These are phyloP conservation scores for Uromyces viciae-fabae DNA, from an alignment of 1,284 basidiomycete genomes.

Conservation along the genomic window DNA sequence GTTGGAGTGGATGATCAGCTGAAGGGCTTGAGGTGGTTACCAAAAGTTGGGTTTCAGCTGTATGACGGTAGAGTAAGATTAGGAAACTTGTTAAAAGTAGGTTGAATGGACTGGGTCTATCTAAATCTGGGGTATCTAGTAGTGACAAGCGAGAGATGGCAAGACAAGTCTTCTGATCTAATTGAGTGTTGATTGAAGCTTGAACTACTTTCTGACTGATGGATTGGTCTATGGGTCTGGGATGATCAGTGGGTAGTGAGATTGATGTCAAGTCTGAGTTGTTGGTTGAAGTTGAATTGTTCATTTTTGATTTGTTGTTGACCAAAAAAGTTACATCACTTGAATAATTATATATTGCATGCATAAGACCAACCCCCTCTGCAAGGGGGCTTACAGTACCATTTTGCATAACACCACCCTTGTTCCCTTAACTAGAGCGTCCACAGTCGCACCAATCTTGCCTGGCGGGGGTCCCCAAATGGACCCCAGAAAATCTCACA, in stretches of 20 bases:
- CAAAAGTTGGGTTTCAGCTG: slow-evolving; percentile 89
- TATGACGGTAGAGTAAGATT: slow-evolving; percentile 88
- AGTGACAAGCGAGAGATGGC: slow-evolving; percentile 67
- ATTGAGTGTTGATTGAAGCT: slow-evolving; percentile 57
- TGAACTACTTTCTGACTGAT: slow-evolving; percentile 72
- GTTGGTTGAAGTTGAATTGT: too few relatives aligned
- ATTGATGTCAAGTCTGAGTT: slow-evolving; percentile 75
- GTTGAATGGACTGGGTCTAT: slow-evolving; percentile 73
- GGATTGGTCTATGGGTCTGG: slow-evolving; percentile 63
- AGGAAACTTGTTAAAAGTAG: slow-evolving; percentile 85
- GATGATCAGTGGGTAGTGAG: slow-evolving; percentile 93
- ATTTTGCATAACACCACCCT: too few relatives aligned
- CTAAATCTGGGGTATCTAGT: slow-evolving; percentile 63
- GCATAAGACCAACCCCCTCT: too few relatives aligned
- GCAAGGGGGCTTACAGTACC: too few relatives aligned
- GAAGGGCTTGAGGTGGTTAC: slow-evolving; percentile 76
- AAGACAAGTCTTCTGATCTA: slow-evolving; percentile 56
- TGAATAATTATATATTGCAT: too few relatives aligned
- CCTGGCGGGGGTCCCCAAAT: too few relatives aligned
- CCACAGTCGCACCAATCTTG: too few relatives aligned
- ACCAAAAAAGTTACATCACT: too few relatives aligned
- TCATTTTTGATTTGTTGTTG: too few relatives aligned
- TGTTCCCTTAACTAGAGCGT: too few relatives aligned
- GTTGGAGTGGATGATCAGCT: slow-evolving; percentile 73
- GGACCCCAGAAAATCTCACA: too few relatives aligned